A percentile compares a stretch with the other conserved stretches of the same genome.
phyloP scores from a whole-genome alignment of 73 alveolate species.

The Uronychia setigera region DNA sequence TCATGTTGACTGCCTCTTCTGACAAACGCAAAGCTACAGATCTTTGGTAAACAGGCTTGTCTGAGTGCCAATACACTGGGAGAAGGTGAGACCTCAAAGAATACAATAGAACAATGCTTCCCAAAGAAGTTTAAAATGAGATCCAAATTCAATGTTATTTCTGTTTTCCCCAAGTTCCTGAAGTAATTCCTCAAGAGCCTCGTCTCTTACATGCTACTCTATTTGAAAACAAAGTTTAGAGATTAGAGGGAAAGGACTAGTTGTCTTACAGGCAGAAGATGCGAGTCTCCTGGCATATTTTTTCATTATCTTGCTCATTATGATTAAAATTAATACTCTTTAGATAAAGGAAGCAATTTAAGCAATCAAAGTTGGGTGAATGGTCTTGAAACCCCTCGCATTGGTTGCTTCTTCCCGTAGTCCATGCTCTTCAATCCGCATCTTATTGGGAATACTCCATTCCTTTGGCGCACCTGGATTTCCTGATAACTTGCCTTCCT shows the following conservation, averaged over 20 bases:
- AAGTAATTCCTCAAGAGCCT: constrained; percentile 18
- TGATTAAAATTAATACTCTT: too few relatives aligned
- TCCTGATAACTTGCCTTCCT: too few relatives aligned
- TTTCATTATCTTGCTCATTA: neutral
- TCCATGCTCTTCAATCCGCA: too few relatives aligned
- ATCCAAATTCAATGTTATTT: constrained; percentile 6
- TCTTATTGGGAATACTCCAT: too few relatives aligned
- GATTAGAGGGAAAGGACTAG: neutral
- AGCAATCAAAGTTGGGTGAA: too few relatives aligned
- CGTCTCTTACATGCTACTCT: constrained; percentile 52
- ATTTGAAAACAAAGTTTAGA: neutral
- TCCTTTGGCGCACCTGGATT: too few relatives aligned
- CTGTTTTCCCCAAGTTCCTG: constrained; percentile 24
- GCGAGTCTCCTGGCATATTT: constrained; percentile 9
- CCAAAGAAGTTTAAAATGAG: constrained; percentile 31
- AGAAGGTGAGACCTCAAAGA: neutral
- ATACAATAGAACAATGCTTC: constrained; percentile 48
- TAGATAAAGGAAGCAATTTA: too few relatives aligned
- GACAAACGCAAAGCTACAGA: constrained; percentile 22
- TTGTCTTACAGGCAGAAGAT: constrained; percentile 11
- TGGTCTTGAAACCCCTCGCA: too few relatives aligned
- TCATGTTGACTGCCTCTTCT: neutral
- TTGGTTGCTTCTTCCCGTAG: too few relatives aligned
- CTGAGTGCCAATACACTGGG: constrained; percentile 50
- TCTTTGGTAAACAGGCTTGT: constrained; percentile 31